Base-by-base conservation (phyloP, 108 stramenopile species). In the Fistulifera pelliculosa region DNA sequence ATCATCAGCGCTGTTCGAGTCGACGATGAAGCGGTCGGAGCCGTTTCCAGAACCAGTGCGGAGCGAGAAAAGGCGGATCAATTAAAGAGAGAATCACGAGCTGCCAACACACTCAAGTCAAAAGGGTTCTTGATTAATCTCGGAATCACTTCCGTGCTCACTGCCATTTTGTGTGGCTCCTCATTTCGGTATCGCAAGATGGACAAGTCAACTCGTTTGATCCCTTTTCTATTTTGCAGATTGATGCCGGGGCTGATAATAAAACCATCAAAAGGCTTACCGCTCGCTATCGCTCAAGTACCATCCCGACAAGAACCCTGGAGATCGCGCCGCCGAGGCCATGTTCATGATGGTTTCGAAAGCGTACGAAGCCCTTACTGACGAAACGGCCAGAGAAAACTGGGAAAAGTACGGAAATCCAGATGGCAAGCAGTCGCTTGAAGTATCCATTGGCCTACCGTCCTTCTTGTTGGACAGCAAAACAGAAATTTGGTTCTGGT, bases 391-490 rank as follows among this genome's bases (percentile, higher is more conserved):
- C 38, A 72, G 83, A 55, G 85, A 88, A 57, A 88, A 95, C 49
- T 99, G 81, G 61, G 96, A 98, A 74, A 87, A 96, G 66, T 95
- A 91, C 66, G 99, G 99, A 43, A 96, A 97, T 60, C 97, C 97
- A 19, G 97, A 98, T 64, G 97, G 97, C 41, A 96, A 96, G 77
- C 97, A 98, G 74, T 78, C 85, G 24, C 76, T 98, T 49, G 96
- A 92, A 52, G 95, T 98, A 23, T 84, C 81, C 54, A 97, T 98
- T 61, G 97, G 95, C 17, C 79, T 98, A 18, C 97, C 97, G 13
- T 76, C 88, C 42, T 95, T 90, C 65, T 79, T 98, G 54, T 60
- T 98, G 45, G 81, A 94, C 47, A 84, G 81, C 45, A 59, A 79
- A 88, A 96, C 67, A 88, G 93, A 49, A 94, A 95, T 68, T 53